Conservation (phyloP, 441 rosid genomes). For the Croton laevigatus region DNA sequence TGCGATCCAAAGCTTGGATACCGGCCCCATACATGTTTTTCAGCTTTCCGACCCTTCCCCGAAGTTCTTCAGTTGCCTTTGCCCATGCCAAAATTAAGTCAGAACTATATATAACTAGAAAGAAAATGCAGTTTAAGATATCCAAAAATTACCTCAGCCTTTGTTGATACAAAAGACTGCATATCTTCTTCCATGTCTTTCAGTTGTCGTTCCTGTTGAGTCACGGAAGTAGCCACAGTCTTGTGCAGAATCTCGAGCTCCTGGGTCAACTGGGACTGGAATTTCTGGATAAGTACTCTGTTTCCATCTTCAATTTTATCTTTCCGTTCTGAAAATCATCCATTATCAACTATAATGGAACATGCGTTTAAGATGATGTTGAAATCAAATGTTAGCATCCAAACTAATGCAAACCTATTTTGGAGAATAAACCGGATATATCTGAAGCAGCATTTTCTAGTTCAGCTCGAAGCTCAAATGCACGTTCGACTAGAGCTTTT, state of each 20-base stretch:
- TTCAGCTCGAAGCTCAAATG: conserved; percentile 83
- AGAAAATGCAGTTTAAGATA: neutral
- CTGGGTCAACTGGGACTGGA: conserved; percentile 68
- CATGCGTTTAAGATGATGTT: conserved; percentile 36
- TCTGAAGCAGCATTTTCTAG: conserved; percentile 87
- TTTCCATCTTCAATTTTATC: conserved; percentile 93
- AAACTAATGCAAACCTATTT: conserved; percentile 63
- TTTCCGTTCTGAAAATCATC: conserved; percentile 68
- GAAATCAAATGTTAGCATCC: conserved; percentile 11
- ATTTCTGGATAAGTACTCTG: conserved; percentile 66
- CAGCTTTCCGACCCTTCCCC: conserved; percentile 63
- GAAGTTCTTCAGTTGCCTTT: conserved; percentile 83
- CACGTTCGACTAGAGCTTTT: conserved; percentile 78
- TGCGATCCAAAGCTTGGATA: conserved; percentile 64
- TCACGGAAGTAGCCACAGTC: conserved; percentile 81
- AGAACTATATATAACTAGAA: conserved; percentile 7
- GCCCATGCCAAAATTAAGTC: conserved; percentile 21
- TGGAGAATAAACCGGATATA: conserved; percentile 80
- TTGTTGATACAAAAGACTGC: conserved; percentile 83
- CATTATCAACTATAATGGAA: conserved; percentile 19
- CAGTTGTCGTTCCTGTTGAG: conserved; percentile 81
- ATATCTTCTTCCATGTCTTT: conserved; percentile 91
- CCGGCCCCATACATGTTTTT: conserved; percentile 68
- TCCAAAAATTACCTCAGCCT: conserved; percentile 58
- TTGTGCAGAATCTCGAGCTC: conserved; percentile 81